Evolutionary conservation across 1,139 yeast genomes (phyloP).

Genomic region (Suhomyces guaymorum): DNA sequence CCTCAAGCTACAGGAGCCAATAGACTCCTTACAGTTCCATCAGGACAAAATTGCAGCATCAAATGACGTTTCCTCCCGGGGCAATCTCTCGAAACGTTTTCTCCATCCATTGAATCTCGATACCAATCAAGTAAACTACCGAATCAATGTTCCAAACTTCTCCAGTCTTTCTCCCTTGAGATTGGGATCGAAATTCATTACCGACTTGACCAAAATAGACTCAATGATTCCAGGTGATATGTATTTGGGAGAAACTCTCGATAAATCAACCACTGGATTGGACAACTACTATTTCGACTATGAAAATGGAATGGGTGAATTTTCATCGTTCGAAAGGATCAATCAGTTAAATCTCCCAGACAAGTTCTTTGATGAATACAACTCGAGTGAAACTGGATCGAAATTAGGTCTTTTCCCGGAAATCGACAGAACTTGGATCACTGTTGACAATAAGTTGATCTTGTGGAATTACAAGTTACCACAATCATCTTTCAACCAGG

Average conservation of each 20-base stretch:
- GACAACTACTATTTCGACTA: conserved; percentile 48
- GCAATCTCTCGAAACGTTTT: conserved; percentile 34
- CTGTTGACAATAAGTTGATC: conserved; percentile 76
- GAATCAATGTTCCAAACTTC: conserved; percentile 47
- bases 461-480: conserved; percentile 79
- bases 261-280: conserved; percentile 40
- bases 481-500: conserved; percentile 47
- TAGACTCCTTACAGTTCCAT: conserved; percentile 41
- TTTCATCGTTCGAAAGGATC: conserved; percentile 77
- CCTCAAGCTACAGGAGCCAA: conserved; percentile 33
- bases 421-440: conserved; percentile 83
- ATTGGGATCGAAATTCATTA: conserved; percentile 46
- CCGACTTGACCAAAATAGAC: conserved; percentile 48
- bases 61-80: conserved; percentile 25
- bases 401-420: conserved; percentile 86
- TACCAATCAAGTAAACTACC: conserved; percentile 46
- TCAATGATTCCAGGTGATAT: conserved; percentile 49
- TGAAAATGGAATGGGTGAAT: conserved; percentile 47
- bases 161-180: conserved; percentile 45
- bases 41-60: conserved; percentile 29
- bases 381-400: conserved; percentile 64
- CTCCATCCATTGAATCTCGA: conserved; percentile 41
- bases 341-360: conserved; percentile 78
- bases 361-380: conserved; percentile 73
- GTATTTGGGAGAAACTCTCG: conserved; percentile 41